Evolutionary conservation across 2,329 filamentous ascomycete species (phyloP).

Genomic region (Colletotrichum sp.): DNA sequence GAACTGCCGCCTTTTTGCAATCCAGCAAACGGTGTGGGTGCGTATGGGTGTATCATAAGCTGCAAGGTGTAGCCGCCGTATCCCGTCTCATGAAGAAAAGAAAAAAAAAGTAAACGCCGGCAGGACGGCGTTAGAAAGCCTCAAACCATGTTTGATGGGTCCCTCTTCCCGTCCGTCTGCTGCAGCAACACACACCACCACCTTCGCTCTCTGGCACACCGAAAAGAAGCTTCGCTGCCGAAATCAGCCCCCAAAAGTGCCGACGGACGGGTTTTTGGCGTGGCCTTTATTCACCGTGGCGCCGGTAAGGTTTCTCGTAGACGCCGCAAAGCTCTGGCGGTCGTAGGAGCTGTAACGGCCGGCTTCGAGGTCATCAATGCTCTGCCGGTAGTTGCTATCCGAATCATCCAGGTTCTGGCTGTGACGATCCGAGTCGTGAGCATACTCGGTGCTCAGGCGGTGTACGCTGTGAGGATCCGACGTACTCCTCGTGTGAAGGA

Average conservation of each 20-base stretch:
- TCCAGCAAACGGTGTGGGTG: not conserved
- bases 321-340: not conserved
- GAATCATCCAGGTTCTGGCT: slow-evolving; percentile 6
- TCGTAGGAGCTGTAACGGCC: not conserved
- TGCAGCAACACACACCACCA: not conserved
- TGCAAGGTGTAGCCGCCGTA: not conserved
- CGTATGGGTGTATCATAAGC: slow-evolving; percentile 7
- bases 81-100: not conserved
- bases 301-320: not conserved
- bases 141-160: not conserved
- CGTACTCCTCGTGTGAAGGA: not conserved
- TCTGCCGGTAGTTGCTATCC: not conserved
- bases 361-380: not conserved
- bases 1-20: not conserved
- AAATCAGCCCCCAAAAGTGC: slow-evolving; percentile 3
- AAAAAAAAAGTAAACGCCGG: not conserved
- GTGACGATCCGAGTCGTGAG: not conserved
- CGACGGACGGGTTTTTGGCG: not conserved
- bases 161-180: not conserved
- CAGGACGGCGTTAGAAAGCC: not conserved
- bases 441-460: not conserved
- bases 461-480: not conserved
- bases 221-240: not conserved
- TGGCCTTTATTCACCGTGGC: not conserved
- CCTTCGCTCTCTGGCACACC: not conserved